Base-by-base conservation (phyloP, 495 filamentous ascomycete species). In the Articulospora tetracladia region DNA sequence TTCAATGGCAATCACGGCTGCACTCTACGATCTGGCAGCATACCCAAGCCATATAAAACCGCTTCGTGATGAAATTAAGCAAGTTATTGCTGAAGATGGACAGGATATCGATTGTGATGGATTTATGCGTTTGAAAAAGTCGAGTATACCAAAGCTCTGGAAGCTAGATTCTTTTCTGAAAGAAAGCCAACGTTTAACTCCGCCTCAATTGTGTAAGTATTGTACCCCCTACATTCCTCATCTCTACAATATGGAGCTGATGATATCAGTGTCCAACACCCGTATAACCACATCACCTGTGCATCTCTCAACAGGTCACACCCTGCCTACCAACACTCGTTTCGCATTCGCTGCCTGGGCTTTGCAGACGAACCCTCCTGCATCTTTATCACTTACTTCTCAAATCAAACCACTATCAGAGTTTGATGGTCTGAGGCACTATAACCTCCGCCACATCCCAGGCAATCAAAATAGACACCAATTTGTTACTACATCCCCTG, bases 161-260 rank as follows among this genome's bases (percentile, higher is more conserved):
- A 77, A 77, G 56, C 48, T 83, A 26, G 81, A 84, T 61, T 76
- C 72, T 57, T 79, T 82, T 60, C 61, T 82, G 36, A 78, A 79
- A 51, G 81, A 83, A 64, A 69, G 66, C 22, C 72, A 75, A 61
- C 64, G 81, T 2, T 22, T 57, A 25, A 30, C 53, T 25, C 64
- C 64, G 12, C 46, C 56, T n/a, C 23, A n/a, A 41, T 6, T 58
- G 6, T 2, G 59, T 66, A 54, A 27, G 26, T 44, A 11, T 44
- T 44, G 6, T 32, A 55, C 22, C 44, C n/a, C 49, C 26, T 12
- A 6, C 49, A 6, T 22, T 52, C 39, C 17, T 44, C n/a, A 44
- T n/a, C 39, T 17, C 39, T 17, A 44, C 4, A 8, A 19, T 24
- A 53, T 2, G 26, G 3, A 32, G n/a, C 51, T 13, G 13, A 6